Evolutionary conservation across 2,329 filamentous ascomycete genomes (phyloP).

Genomic region (Hansfordia pulvinata): DNA sequence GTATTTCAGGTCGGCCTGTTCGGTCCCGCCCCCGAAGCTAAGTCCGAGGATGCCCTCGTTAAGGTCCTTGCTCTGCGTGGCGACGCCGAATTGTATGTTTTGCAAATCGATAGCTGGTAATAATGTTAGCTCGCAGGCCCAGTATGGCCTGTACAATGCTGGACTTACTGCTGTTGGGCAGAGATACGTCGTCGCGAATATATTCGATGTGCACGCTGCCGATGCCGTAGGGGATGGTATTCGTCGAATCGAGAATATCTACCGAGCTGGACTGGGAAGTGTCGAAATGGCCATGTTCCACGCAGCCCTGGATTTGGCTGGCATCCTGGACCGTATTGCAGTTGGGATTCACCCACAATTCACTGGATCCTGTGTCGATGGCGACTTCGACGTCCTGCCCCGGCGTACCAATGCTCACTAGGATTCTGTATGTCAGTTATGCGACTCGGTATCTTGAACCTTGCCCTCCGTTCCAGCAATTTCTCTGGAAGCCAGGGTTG

Average conservation of each 20-base stretch:
- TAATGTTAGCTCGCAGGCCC: too few species aligned
- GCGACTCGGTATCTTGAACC: background rate
- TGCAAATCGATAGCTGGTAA: slow-evolving; percentile 10
- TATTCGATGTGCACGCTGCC: slow-evolving; percentile 15
- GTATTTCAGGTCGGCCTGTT: slow-evolving; percentile 11
- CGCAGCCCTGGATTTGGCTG: background rate
- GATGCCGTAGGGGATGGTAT: slow-evolving; percentile 15
- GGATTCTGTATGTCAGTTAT: too few species aligned
- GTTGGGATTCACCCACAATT: slow-evolving; percentile 8
- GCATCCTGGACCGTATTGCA: slow-evolving; percentile 1
- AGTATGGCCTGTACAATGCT: background rate
- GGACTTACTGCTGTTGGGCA: slow-evolving; percentile 13
- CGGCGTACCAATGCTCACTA: slow-evolving; percentile 7
- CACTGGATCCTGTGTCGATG: slow-evolving; percentile 9
- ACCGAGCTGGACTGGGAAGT: slow-evolving; percentile 11
- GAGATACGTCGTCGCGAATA: slow-evolving; percentile 13
- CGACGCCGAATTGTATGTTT: slow-evolving; percentile 17
- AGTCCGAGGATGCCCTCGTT: slow-evolving; percentile 19
- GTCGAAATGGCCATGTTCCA: slow-evolving; percentile 2
- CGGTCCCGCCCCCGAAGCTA: slow-evolving; percentile 12
- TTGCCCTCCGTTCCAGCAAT: background rate
- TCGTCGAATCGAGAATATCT: slow-evolving; percentile 4
- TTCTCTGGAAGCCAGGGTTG: background rate
- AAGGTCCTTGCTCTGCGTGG: slow-evolving; percentile 13
- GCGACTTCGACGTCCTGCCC: slow-evolving; percentile 5